Conservation (phyloP, 2,329 filamentous ascomycete genomes). For the Colletotrichum noveboracense region DNA sequence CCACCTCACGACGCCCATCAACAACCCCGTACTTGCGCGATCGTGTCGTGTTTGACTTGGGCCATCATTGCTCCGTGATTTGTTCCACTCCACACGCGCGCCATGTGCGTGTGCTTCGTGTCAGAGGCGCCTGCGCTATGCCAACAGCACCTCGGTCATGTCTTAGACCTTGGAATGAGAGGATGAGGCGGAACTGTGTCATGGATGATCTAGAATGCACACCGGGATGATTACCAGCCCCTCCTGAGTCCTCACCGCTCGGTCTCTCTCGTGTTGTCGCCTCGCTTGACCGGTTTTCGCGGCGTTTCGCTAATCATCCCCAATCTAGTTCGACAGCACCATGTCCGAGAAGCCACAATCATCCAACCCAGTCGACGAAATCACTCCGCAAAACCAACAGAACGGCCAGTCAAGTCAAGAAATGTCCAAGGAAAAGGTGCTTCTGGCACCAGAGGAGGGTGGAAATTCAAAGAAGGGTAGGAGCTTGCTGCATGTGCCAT, state of each 20-base stretch:
- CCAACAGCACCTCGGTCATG: constrained; percentile 19
- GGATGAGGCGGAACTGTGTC: constrained; percentile 8
- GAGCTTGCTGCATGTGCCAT: constrained; percentile 62
- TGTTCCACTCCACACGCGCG: background rate
- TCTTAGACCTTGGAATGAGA: constrained; percentile 23
- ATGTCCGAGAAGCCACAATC: constrained; percentile 37
- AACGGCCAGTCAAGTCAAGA: constrained; percentile 36
- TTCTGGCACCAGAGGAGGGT: constrained; percentile 46
- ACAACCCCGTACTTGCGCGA: background rate
- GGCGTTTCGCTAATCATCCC: constrained; percentile 4
- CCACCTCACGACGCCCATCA: background rate
- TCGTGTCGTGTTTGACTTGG: background rate
- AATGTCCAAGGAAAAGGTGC: constrained; percentile 49
- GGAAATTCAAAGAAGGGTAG: constrained; percentile 53
- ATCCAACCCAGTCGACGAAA: constrained; percentile 31
- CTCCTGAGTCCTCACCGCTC: constrained; percentile 9
- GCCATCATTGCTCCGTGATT: background rate
- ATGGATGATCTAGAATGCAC: constrained; percentile 3
- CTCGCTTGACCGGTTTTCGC: background rate
- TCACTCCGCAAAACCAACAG: constrained; percentile 28
- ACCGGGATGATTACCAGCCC: constrained; percentile 3
- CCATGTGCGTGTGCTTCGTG: background rate
- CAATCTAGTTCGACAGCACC: constrained; percentile 10
- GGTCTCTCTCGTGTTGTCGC: background rate
- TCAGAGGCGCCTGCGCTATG: background rate